Evolutionary conservation across 2,329 filamentous ascomycete species (phyloP).

Genomic region (Alternaria triticimaculans): DNA sequence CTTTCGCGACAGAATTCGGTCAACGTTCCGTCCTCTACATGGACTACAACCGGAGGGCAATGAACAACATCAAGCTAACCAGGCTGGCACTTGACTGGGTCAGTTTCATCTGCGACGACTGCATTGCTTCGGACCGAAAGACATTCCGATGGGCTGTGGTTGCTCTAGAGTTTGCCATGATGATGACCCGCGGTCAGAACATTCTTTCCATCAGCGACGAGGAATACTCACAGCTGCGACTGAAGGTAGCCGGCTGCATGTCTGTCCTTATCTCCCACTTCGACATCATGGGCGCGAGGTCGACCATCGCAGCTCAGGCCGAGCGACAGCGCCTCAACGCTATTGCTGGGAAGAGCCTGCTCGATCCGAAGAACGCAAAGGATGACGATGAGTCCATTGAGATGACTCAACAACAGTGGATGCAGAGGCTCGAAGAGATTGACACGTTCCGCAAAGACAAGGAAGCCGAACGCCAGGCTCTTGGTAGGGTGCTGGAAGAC

Average conservation of each 20-base stretch:
- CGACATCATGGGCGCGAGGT: conserved; percentile 97
- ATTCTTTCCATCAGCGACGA: conserved; percentile 89
- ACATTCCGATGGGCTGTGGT: conserved; percentile 98
- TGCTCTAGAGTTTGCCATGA: conserved; percentile 95
- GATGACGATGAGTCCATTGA: conserved; percentile 86
- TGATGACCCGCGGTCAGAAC: conserved; percentile 92
- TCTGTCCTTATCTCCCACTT: conserved; percentile 96
- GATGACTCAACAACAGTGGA: conserved; percentile 76
- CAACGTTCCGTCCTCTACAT: conserved; percentile 94
- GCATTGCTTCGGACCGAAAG: conserved; percentile 88
- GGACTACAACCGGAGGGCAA: conserved; percentile 91
- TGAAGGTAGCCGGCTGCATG: conserved; percentile 97
- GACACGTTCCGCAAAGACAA: conserved; percentile 80
- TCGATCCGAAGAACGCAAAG: conserved; percentile 75
- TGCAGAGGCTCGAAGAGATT: conserved; percentile 74
- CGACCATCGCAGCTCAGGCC: conserved; percentile 89
- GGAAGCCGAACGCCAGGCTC: conserved; percentile 82
- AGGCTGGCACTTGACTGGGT: conserved; percentile 96
- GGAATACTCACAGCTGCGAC: conserved; percentile 81
- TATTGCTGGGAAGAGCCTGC: conserved; percentile 74
- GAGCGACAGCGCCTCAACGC: conserved; percentile 89
- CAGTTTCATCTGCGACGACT: conserved; percentile 97
- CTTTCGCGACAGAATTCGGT: conserved; percentile 98
- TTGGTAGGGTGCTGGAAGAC: conserved; percentile 90
- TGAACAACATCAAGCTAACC: conserved; percentile 96